Evolutionary conservation across 1,284 basidiomycete species (phyloP).

Genomic region (Apiotrichum sp.): DNA sequence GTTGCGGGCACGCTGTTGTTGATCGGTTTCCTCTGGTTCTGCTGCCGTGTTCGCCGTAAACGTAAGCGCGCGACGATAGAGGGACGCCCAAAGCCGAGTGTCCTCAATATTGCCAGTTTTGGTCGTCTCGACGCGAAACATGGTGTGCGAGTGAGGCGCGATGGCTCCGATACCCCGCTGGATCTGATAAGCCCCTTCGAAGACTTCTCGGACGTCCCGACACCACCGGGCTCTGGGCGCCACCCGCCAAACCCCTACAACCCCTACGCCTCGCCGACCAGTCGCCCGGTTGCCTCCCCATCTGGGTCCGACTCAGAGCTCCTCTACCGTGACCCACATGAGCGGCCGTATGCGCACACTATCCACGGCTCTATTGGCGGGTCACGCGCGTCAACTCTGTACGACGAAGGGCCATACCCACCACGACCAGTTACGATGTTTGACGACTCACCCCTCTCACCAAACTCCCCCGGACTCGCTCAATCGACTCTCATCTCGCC

Average conservation of each 20-base stretch:
- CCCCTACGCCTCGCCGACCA: background rate
- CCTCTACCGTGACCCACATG: background rate
- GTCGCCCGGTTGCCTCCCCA: background rate
- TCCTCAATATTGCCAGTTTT: constrained; percentile 9
- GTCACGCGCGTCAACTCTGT: background rate
- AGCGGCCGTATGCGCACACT: background rate
- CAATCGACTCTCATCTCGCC: too few relatives aligned
- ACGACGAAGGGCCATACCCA: background rate
- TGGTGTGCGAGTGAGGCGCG: background rate
- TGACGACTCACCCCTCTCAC: background rate
- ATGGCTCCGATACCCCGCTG: constrained; percentile 14
- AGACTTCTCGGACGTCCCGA: background rate
- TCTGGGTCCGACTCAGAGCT: too few relatives aligned
- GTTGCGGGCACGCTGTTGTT: constrained; percentile 35
- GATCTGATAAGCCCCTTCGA: constrained; percentile 17
- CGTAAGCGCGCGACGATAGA: constrained; percentile 10
- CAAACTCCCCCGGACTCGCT: too few relatives aligned
- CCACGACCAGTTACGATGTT: background rate
- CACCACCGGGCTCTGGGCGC: background rate
- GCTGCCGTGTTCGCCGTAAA: constrained; percentile 31
- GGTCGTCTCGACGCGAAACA: constrained; percentile 6
- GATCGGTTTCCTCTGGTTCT: constrained; percentile 45
- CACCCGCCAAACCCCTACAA: background rate
- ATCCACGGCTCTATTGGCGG: background rate
- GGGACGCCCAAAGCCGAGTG: constrained; percentile 5